These are phyloP conservation scores for Psilocybe cyanescens DNA, from an alignment of 768 basidiomycete genomes.

Conservation along the genomic window DNA sequence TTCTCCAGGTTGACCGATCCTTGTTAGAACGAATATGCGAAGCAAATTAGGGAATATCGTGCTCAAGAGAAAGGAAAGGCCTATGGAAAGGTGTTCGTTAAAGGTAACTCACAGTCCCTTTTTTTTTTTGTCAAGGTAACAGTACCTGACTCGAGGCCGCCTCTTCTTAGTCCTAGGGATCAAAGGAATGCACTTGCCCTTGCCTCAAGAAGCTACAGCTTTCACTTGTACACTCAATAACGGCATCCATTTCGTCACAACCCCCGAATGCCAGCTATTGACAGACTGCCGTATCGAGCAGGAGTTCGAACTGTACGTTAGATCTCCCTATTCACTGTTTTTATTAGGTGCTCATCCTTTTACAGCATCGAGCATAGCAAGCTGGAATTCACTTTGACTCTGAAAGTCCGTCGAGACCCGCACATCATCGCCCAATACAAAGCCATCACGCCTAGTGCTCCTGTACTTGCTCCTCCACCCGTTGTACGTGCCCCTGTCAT, in stretches of 20 bases:
- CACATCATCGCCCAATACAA: slow-evolving; percentile 84
- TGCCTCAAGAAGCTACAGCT: slow-evolving; percentile 75
- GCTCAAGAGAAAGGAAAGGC: slow-evolving; percentile 81
- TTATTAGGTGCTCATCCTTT: not conserved
- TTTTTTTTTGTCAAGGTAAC: too few relatives aligned
- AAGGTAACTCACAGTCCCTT: slow-evolving; percentile 62
- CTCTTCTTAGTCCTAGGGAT: slow-evolving; percentile 68
- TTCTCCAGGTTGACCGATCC: slow-evolving; percentile 10
- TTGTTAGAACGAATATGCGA: slow-evolving; percentile 87
- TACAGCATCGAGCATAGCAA: slow-evolving; percentile 89
- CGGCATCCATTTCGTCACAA: slow-evolving; percentile 94
- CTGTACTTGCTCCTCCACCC: slow-evolving; percentile 35
- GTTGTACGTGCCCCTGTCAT: slow-evolving; percentile 36
- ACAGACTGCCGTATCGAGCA: slow-evolving; percentile 73
- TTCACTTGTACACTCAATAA: slow-evolving; percentile 93
- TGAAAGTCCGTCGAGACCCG: slow-evolving; percentile 86
- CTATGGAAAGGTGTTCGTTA: slow-evolving; percentile 93
- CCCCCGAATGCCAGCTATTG: slow-evolving; percentile 71
- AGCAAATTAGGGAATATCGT: slow-evolving; percentile 83
- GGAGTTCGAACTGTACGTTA: slow-evolving; percentile 85
- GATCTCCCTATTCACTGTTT: not conserved
- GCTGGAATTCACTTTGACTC: slow-evolving; percentile 89
- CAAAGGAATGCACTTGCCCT: slow-evolving; percentile 72
- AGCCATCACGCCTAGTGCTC: slow-evolving; percentile 54
- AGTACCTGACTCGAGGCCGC: slow-evolving; percentile 15